phyloP scores from a whole-genome alignment of 345 rosid genomes.

The Excoecaria agallocha region DNA sequence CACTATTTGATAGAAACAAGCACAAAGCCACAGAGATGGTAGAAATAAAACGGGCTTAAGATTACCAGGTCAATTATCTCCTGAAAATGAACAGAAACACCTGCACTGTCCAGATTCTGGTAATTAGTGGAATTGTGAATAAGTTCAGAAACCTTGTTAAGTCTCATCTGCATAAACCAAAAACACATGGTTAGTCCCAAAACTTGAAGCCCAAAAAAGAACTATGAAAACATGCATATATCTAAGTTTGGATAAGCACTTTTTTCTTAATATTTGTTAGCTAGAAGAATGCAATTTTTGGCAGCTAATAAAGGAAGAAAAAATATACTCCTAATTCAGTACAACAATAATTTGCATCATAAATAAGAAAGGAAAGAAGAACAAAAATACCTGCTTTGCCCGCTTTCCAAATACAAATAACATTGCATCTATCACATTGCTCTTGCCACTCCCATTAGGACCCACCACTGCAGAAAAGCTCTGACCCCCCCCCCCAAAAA shows the following conservation, averaged over 20 bases:
- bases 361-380: background rate
- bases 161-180: constrained; percentile 66
- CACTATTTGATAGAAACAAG: constrained; percentile 3
- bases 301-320: background rate
- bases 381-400: constrained; percentile 78
- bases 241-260: background rate
- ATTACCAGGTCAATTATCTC: constrained; percentile 88
- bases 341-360: background rate
- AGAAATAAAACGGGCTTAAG: constrained; percentile 10
- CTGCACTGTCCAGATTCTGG: constrained; percentile 91
- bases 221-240: background rate
- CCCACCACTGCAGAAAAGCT: constrained; percentile 99
- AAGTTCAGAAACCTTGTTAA: constrained; percentile 97
- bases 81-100: constrained; percentile 95
- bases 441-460: constrained; percentile 98
- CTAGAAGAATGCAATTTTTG: too few species aligned
- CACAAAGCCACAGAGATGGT: background rate
- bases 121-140: constrained; percentile 95
- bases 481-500: constrained; percentile 31
- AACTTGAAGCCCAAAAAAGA: background rate
- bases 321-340: background rate
- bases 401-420: constrained; percentile 93
- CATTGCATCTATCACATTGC: constrained; percentile 99
- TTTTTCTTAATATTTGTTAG: too few species aligned
- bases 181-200: background rate